Percentiles rank a stretch among this genome's conserved stretches.
These are phyloP conservation scores for Sporothrix sp. DNA, from an alignment of 2,329 filamentous ascomycete genomes.

Conservation along the genomic window DNA sequence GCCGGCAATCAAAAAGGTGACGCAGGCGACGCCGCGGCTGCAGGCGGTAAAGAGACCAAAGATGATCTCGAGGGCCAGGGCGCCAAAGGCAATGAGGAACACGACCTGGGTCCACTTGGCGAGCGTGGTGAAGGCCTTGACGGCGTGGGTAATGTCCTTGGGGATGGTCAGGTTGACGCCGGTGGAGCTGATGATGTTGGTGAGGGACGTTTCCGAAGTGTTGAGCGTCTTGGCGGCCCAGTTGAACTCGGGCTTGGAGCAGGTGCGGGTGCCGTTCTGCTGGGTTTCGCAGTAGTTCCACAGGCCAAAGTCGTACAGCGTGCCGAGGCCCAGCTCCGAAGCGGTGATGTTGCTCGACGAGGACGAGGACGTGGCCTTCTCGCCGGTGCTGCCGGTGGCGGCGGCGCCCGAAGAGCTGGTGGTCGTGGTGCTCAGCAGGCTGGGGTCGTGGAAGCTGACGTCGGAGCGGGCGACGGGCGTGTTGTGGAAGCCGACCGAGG, in stretches of 20 bases:
- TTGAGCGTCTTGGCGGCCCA: slow-evolving; percentile 69
- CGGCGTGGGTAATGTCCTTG: slow-evolving; percentile 51
- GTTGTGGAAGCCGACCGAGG: background rate
- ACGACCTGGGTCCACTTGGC: slow-evolving; percentile 75
- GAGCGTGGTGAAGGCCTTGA: slow-evolving; percentile 65
- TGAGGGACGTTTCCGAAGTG: slow-evolving; percentile 45
- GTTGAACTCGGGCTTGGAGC: slow-evolving; percentile 60
- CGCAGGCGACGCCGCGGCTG: slow-evolving; percentile 69
- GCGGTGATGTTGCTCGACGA: slow-evolving; percentile 43
- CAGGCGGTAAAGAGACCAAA: slow-evolving; percentile 76
- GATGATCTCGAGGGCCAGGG: slow-evolving; percentile 61
- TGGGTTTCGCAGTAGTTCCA: slow-evolving; percentile 76
- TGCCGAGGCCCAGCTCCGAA: slow-evolving; percentile 50
- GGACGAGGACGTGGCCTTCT: slow-evolving; percentile 17
- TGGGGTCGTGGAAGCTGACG: slow-evolving; percentile 10
- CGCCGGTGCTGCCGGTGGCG: slow-evolving; percentile 7
- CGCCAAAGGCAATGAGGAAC: slow-evolving; percentile 63
- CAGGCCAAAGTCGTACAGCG: slow-evolving; percentile 72
- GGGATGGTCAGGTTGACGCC: slow-evolving; percentile 56
- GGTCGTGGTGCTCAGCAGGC: slow-evolving; percentile 1
- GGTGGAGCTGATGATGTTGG: slow-evolving; percentile 39
- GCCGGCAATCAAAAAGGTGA: slow-evolving; percentile 67
- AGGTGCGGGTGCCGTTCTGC: slow-evolving; percentile 48
- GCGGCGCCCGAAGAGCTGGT: background rate
- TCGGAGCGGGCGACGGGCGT: background rate